phyloP scores from a whole-genome alignment of 1,284 basidiomycete species.

The Cystobasidium sp. region DNA sequence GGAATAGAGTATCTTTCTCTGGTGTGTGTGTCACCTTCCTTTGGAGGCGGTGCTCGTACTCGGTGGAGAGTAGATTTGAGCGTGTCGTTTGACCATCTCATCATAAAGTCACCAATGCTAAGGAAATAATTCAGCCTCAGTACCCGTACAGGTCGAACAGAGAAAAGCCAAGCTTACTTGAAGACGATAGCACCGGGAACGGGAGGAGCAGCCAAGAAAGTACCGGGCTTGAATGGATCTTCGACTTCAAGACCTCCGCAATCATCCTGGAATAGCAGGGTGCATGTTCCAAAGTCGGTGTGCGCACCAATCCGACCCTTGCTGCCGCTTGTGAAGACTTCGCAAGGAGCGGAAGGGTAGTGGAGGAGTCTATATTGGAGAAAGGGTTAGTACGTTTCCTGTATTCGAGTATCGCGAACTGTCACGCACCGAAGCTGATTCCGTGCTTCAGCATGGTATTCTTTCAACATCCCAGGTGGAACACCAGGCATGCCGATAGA shows the following conservation, averaged over 20 bases:
- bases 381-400: background rate
- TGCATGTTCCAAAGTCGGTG: constrained; percentile 13
- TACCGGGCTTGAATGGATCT: constrained; percentile 19
- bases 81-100: constrained; percentile 25
- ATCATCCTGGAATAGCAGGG: constrained; percentile 18
- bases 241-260: constrained; percentile 19
- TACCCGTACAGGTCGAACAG: background rate
- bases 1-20: constrained; percentile 21
- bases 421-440: constrained; percentile 16
- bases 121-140: too few relatives aligned
- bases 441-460: constrained; percentile 12
- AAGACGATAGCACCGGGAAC: constrained; percentile 23
- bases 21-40: constrained; percentile 9
- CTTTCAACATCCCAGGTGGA: constrained; percentile 17
- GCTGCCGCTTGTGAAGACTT: constrained; percentile 11
- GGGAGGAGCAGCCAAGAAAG: constrained; percentile 17
- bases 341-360: constrained; percentile 12
- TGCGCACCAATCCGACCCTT: constrained; percentile 12
- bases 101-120: constrained; percentile 28
- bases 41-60: constrained; percentile 7
- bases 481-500: constrained; percentile 18
- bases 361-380: background rate
- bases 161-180: background rate
- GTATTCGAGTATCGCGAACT: background rate
- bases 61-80: constrained; percentile 31